Evolutionary conservation across 306 rosid species (phyloP), one percentile per base, ranked within the genome.

Genomic region (Medicago lupulina): DNA sequence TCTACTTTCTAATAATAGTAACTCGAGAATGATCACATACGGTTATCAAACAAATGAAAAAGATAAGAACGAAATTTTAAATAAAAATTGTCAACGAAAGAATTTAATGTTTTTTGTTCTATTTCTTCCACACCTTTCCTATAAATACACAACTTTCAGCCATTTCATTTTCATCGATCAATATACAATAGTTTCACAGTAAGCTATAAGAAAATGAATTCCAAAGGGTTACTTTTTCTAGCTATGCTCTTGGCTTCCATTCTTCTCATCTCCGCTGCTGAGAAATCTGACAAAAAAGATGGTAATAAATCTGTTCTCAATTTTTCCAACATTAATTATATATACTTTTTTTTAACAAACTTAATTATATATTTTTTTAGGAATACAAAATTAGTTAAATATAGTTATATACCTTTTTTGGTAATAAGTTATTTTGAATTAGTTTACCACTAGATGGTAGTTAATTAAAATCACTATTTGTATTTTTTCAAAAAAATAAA

Each of bases 191-290:
- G 17, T 50, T 50, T 50, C 18, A 50, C 1, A 31, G 3, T 61
- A 6, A 61, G 43, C 15, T 61, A 61, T 31, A 12, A n/a, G 13
- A 62, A 62, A 62, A 62, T 62, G 67, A 62, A 15, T 34, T 62
- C 21, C 44, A 62, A 62, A 3, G 44, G 19, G 16, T 14, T 62
- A 2, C 46, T 31, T 34, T 14, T 62, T 62, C 46, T 62, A 31
- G 44, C 46, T 2, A 7, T 62, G 44, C n/a, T 62, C 7, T 34
- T 62, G 21, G 44, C 44, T 62, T 62, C 23, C 12, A 34, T 31
- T 7, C 13, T 31, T 31, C 23, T 62, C 21, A 62, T 62, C 19
- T 34, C 12, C 3, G 67, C 38, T 5, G 38, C 67, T 15, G 44
- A 19, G 7, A 19, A 55, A 9, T 19, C 9, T 9, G 19, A 55